Evolutionary conservation across 495 filamentous ascomycete species (phyloP).

Genomic region (Penicillium fimorum): DNA sequence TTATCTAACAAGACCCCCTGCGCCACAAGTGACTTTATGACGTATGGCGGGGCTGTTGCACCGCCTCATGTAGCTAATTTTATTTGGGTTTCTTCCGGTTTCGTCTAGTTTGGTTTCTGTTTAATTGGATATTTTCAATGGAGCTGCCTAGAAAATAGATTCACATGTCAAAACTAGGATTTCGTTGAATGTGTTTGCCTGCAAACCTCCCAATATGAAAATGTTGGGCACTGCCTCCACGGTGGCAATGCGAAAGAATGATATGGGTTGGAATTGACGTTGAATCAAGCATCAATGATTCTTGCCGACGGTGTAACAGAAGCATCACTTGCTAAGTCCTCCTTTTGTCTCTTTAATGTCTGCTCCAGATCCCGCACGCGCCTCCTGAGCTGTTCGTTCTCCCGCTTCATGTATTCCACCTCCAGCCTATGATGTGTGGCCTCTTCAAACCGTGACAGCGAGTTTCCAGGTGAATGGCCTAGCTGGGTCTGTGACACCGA

Average conservation of each 20-base stretch:
- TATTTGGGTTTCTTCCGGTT: neutral
- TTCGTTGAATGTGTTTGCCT: constrained; percentile 18
- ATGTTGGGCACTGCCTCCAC: constrained; percentile 3
- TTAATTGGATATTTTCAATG: neutral
- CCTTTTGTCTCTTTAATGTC: constrained; percentile 31
- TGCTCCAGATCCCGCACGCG: constrained; percentile 73
- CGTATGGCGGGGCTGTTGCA: constrained; percentile 30
- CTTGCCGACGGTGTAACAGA: neutral
- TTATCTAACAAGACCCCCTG: constrained; percentile 12
- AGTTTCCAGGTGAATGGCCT: constrained; percentile 22
- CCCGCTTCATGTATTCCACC: constrained; percentile 68
- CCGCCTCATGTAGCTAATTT: constrained; percentile 22
- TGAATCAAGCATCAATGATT: constrained; percentile 4
- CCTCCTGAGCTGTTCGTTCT: constrained; percentile 75
- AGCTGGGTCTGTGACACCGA: constrained; percentile 33
- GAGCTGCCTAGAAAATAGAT: constrained; percentile 1
- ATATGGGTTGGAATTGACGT: neutral
- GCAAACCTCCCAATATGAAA: constrained; percentile 11
- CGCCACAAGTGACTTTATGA: constrained; percentile 31
- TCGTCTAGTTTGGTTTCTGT: neutral
- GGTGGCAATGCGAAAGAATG: constrained; percentile 5
- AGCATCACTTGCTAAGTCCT: neutral
- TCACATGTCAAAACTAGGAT: constrained; percentile 7
- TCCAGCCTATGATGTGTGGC: constrained; percentile 64
- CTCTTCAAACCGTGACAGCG: constrained; percentile 62